Conservation (phyloP, 371 early-diverging fungal genomes). For the Fennellomyces sp. region DNA sequence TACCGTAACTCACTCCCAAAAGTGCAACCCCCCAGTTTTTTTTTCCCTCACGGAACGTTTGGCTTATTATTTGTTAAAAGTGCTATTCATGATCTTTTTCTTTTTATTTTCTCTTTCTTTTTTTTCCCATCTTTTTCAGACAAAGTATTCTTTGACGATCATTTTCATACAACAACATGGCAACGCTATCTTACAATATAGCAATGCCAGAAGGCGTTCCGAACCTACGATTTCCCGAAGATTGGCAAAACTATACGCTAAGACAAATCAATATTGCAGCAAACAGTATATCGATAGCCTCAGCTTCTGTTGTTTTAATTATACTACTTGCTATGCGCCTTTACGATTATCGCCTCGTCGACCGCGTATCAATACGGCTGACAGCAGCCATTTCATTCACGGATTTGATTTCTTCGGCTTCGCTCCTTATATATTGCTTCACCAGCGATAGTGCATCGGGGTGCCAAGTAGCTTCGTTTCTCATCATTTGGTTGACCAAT, state of each 20-base stretch:
- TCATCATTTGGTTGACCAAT: conserved; percentile 26
- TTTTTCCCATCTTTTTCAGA: neutral
- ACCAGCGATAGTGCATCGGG: neutral
- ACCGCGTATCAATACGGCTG: conserved; percentile 26
- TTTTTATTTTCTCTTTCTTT: neutral
- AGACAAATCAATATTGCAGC: conserved; percentile 15
- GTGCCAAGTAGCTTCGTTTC: conserved; percentile 14
- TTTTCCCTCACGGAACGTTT: neutral
- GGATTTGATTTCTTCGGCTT: conserved; percentile 15
- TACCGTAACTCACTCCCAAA: no score
- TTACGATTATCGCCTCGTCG: conserved; percentile 24
- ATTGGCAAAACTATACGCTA: conserved; percentile 9
- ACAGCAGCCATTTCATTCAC: conserved; percentile 24
- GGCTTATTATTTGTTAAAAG: neutral
- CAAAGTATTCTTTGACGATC: neutral
- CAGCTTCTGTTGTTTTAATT: conserved; percentile 15
- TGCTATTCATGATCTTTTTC: neutral
- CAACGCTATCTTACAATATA: neutral
- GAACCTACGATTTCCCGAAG: conserved; percentile 9
- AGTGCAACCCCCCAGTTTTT: neutral
- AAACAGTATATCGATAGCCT: conserved; percentile 18
- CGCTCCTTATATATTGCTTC: conserved; percentile 15
- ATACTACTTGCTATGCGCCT: conserved; percentile 20
- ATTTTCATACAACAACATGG: neutral
- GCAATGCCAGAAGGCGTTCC: conserved; percentile 9